phyloP scores from a whole-genome alignment of 306 rosid species.

The Lathyrus tuberosus region DNA sequence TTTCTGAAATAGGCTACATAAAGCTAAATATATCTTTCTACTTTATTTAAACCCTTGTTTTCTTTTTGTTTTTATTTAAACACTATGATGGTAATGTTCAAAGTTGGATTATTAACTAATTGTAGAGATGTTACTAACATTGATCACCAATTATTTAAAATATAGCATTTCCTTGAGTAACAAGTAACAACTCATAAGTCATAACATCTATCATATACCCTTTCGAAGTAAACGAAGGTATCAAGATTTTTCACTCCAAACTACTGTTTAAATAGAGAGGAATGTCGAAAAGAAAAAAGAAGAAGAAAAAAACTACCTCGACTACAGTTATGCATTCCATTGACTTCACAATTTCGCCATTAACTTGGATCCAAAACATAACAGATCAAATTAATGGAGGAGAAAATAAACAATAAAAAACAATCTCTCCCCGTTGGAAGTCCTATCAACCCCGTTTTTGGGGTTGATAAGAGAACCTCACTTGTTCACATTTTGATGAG shows the following conservation, averaged over 20 bases:
- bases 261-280: not conserved
- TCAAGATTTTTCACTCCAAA: slow-evolving; percentile 21
- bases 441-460: not conserved
- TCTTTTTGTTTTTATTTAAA: too few species aligned
- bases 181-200: slow-evolving; percentile 23
- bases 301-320: slow-evolving; percentile 18
- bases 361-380: not conserved
- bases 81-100: not conserved
- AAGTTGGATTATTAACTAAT: not conserved
- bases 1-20: slow-evolving; percentile 10
- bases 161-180: slow-evolving; percentile 10
- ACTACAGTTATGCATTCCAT: slow-evolving; percentile 5
- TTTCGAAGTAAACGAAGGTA: not conserved
- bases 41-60: not conserved
- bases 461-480: not conserved
- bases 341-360: not conserved
- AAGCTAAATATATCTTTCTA: not conserved
- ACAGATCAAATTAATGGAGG: not conserved
- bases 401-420: slow-evolving; percentile 20
- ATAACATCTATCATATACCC: slow-evolving; percentile 18
- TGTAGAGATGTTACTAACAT: not conserved
- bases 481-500: slow-evolving; percentile 24
- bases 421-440: slow-evolving; percentile 6
- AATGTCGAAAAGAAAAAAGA: not conserved
- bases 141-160: slow-evolving; percentile 2